Percentiles rank a stretch among this genome's conserved stretches.
phyloP scores from a whole-genome alignment of 2,329 filamentous ascomycete species.

The Cercospora brassicicola region DNA sequence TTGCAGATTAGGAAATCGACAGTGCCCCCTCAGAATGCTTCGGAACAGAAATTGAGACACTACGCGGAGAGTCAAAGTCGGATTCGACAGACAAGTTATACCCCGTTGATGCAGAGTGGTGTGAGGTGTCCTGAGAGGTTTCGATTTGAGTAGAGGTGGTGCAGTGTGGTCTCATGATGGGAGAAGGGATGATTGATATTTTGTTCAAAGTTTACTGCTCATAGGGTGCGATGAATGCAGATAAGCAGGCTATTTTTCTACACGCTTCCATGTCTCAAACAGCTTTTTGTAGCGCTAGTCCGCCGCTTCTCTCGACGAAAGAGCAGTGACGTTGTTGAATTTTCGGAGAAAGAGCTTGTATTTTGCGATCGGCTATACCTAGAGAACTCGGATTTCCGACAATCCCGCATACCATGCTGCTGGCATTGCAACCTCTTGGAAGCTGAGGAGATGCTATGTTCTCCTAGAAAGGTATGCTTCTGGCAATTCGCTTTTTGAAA shows the following conservation, averaged over 20 bases:
- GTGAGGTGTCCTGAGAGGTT: background rate
- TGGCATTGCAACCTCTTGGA: too few species aligned
- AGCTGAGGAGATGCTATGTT: too few species aligned
- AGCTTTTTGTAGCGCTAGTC: background rate
- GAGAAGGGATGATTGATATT: background rate
- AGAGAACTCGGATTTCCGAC: too few species aligned
- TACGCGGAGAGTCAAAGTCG: conserved; percentile 20
- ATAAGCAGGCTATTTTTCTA: background rate
- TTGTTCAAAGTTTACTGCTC: background rate
- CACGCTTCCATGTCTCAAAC: background rate
- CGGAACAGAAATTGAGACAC: conserved; percentile 10
- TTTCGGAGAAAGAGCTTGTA: too few species aligned
- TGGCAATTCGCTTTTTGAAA: too few species aligned
- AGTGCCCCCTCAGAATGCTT: background rate
- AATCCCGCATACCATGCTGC: too few species aligned
- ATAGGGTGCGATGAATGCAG: background rate
- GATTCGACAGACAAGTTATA: conserved; percentile 11
- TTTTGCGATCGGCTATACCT: too few species aligned
- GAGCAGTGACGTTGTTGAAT: too few species aligned
- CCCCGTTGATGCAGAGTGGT: background rate
- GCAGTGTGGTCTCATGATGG: too few species aligned
- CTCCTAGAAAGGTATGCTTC: too few species aligned
- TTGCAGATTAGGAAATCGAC: conserved; percentile 1
- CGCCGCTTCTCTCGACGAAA: background rate
- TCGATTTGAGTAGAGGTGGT: background rate